Base-by-base conservation (phyloP, 1,284 basidiomycete genomes). In the Amylostereum areolatum region DNA sequence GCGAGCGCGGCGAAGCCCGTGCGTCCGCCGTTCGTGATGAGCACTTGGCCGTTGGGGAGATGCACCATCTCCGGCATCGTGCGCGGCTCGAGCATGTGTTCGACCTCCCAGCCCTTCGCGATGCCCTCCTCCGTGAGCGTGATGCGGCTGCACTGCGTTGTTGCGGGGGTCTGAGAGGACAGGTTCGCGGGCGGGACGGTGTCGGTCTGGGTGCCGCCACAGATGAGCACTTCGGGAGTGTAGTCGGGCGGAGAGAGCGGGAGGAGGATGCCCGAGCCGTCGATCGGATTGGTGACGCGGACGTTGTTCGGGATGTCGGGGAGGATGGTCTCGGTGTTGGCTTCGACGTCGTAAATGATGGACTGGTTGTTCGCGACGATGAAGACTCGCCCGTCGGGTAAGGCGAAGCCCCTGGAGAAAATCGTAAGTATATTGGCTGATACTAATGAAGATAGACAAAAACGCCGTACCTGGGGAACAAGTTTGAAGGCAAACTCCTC, bases 41-140 rank as follows among this genome's bases (percentile, higher is more conserved):
- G 58, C 7, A 78, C 58, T 55, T 74, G 67, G 2, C 78, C 79
- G 54, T 76, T 75, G 1, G 80, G 80, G 25, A 79, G 62, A 30
- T 80, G 67, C 24, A 82, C 55, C 43, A 73, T 64, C 57, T 75
- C 72, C 3, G 70, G 69, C 76, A 80, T 78, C 28, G 71, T 68
- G n/a, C 75, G 59, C 3, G 28, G 41, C 49, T 60, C 60, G 34
- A 59, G 54, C 60, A 62, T 62, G 41, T 59, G 56, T 43, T 60
- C 60, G 35, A 62, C 59, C 12, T 55, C 52, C 61, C 61, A 62
- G 45, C 60, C 59, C 30, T 50, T 52, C 29, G 49, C 46, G 49
- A 61, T 61, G 32, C 59, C 59, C 32, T 49, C 59, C 5, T 55
- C 50, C 7, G 55, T 57, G 48, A 61, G 54, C 29, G 45, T 55